A percentile compares a stretch with the other conserved stretches of the same genome.
phyloP scores from a whole-genome alignment of 2,329 filamentous ascomycete genomes.

The Fusarium sp. region DNA sequence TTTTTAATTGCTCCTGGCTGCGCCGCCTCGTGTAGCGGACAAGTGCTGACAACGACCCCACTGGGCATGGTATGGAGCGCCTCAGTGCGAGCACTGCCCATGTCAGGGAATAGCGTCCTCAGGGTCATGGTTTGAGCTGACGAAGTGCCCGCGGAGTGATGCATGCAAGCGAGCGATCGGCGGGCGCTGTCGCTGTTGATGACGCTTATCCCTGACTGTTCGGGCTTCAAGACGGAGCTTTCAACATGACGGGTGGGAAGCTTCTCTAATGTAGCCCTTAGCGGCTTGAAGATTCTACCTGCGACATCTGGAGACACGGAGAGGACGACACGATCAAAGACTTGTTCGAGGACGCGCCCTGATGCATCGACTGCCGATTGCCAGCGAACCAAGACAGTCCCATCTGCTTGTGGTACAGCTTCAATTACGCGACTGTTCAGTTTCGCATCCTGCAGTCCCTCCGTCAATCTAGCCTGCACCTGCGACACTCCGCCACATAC shows the following conservation, averaged over 20 bases:
- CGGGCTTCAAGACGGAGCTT: slow-evolving; percentile 59
- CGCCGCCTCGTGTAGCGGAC: slow-evolving; percentile 58
- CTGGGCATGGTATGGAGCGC: slow-evolving; percentile 67
- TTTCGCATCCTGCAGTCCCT: slow-evolving; percentile 58
- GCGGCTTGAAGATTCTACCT: slow-evolving; percentile 62
- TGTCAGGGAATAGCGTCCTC: slow-evolving; percentile 53
- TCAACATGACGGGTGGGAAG: slow-evolving; percentile 66
- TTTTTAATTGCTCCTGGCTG: slow-evolving; percentile 60
- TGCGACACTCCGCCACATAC: slow-evolving; percentile 65
- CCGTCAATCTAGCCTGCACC: slow-evolving; percentile 63
- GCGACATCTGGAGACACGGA: slow-evolving; percentile 70
- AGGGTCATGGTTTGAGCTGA: slow-evolving; percentile 55
- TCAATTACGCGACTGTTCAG: slow-evolving; percentile 58
- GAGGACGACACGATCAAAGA: slow-evolving; percentile 68
- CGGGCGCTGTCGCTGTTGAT: slow-evolving; percentile 24
- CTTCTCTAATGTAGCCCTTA: slow-evolving; percentile 55
- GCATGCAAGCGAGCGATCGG: slow-evolving; percentile 45
- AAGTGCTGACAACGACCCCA: slow-evolving; percentile 68
- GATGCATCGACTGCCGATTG: slow-evolving; percentile 36
- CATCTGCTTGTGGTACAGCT: slow-evolving; percentile 49
- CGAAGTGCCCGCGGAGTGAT: slow-evolving; percentile 46
- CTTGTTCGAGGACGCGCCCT: slow-evolving; percentile 47
- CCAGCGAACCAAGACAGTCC: slow-evolving; percentile 56
- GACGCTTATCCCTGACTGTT: neutral
- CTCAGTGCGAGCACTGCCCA: slow-evolving; percentile 59